Conservation (phyloP, 331 rosid species). For the Quercus tomentella region DNA sequence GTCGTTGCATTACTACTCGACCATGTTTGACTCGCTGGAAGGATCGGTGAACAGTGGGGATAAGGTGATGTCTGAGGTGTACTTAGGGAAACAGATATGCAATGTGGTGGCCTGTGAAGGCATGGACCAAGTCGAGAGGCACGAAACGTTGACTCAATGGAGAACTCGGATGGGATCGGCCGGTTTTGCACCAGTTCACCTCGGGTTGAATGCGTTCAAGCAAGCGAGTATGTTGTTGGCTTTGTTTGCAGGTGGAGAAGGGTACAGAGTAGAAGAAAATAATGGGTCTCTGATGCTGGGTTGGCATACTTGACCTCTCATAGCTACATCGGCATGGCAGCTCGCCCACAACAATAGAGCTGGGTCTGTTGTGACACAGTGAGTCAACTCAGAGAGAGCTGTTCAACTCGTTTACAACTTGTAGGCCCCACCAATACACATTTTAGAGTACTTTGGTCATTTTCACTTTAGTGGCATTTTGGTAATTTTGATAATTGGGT, state of each 20-base stretch:
- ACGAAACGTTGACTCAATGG: slow-evolving; percentile 78
- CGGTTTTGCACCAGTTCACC: slow-evolving; percentile 68
- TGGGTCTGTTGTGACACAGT: slow-evolving; percentile 21
- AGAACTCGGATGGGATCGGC: slow-evolving; percentile 46
- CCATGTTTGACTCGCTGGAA: slow-evolving; percentile 86
- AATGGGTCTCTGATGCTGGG: slow-evolving; percentile 71
- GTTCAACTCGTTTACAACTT: neutral
- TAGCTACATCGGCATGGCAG: slow-evolving; percentile 86
- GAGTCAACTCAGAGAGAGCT: slow-evolving; percentile 32
- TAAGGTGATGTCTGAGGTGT: slow-evolving; percentile 73
- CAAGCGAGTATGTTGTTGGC: slow-evolving; percentile 86
- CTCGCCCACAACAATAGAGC: slow-evolving; percentile 23
- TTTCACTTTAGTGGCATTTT: too few relatives aligned
- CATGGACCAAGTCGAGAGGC: slow-evolving; percentile 77
- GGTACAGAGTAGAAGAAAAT: slow-evolving; percentile 83
- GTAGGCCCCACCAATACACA: neutral
- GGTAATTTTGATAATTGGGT: too few relatives aligned
- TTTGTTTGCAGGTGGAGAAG: slow-evolving; percentile 77
- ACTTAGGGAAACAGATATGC: slow-evolving; percentile 85
- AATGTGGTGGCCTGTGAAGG: slow-evolving; percentile 93
- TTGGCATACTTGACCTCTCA: slow-evolving; percentile 90
- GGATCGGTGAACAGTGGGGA: slow-evolving; percentile 58
- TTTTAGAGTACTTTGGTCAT: too few relatives aligned
- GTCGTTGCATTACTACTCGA: slow-evolving; percentile 84
- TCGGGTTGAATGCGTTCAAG: slow-evolving; percentile 89